Conservation (phyloP, 352 stramenopile genomes). For the Paralagenidium karlingii region DNA sequence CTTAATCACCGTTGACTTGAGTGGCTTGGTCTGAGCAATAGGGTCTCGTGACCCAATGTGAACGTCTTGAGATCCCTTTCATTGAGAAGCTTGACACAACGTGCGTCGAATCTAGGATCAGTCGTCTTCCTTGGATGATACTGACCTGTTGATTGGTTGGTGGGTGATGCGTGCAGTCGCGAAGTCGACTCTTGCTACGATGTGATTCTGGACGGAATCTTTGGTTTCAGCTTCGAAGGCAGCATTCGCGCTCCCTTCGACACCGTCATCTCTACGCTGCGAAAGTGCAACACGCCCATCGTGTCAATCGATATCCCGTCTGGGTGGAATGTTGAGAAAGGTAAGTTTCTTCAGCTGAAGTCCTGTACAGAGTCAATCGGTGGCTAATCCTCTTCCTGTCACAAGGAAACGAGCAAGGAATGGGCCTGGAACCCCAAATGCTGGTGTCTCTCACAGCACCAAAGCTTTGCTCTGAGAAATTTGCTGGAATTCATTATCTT, state of each 20-base stretch:
- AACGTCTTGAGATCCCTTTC: slow-evolving; percentile 73
- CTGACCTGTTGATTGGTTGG: not conserved
- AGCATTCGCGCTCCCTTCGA: slow-evolving; percentile 85
- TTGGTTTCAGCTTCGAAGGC: slow-evolving; percentile 96
- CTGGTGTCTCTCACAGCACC: slow-evolving; percentile 96
- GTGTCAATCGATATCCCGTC: slow-evolving; percentile 97
- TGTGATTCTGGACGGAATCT: slow-evolving; percentile 97
- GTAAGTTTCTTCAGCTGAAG: slow-evolving; percentile 10
- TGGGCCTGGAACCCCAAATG: slow-evolving; percentile 84
- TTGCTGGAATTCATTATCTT: slow-evolving; percentile 91
- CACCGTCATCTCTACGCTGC: slow-evolving; percentile 63
- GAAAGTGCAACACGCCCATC: slow-evolving; percentile 58
- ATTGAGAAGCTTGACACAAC: slow-evolving; percentile 26
- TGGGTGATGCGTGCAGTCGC: slow-evolving; percentile 7
- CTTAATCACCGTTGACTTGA: not conserved
- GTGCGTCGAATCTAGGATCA: slow-evolving; percentile 13
- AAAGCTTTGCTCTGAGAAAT: slow-evolving; percentile 88
- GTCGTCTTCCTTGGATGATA: not conserved
- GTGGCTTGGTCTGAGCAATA: slow-evolving; percentile 6
- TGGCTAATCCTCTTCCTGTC: not conserved
- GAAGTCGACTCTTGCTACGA: slow-evolving; percentile 56
- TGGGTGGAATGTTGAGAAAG: slow-evolving; percentile 94
- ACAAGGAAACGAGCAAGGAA: slow-evolving; percentile 50
- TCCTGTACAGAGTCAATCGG: not conserved
- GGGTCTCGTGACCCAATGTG: slow-evolving; percentile 63